Evolutionary conservation across 2,329 filamentous ascomycete species (phyloP).

Genomic region (Leptographium galeiforme): DNA sequence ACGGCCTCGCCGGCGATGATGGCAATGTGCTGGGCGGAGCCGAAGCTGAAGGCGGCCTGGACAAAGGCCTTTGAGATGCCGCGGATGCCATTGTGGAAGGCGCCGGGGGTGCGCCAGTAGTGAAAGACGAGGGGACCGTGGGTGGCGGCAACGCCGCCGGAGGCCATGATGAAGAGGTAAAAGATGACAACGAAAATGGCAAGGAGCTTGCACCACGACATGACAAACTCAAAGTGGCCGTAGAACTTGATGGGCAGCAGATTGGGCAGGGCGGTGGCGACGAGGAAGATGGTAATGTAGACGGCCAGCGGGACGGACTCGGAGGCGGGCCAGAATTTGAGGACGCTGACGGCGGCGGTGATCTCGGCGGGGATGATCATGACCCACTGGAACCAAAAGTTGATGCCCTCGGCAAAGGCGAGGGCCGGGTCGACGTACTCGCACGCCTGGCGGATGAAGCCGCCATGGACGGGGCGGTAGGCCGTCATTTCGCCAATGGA

Average conservation of each 20-base stretch:
- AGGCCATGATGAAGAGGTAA: constrained; percentile 33
- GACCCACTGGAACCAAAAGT: constrained; percentile 34
- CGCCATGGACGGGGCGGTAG: constrained; percentile 42
- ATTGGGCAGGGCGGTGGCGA: not conserved
- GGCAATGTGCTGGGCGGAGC: constrained; percentile 44
- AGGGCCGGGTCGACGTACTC: constrained; percentile 30
- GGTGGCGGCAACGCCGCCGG: constrained; percentile 20
- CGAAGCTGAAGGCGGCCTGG: constrained; percentile 8
- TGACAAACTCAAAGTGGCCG: constrained; percentile 8
- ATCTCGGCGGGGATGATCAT: constrained; percentile 18
- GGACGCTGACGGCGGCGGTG: constrained; percentile 3
- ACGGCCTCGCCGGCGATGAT: constrained; percentile 66
- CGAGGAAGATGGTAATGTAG: constrained; percentile 3
- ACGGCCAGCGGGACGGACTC: not conserved
- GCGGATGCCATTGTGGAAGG: constrained; percentile 26
- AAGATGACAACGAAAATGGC: constrained; percentile 36
- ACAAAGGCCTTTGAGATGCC: constrained; percentile 26
- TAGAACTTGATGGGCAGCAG: constrained; percentile 5
- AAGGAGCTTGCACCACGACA: constrained; percentile 26
- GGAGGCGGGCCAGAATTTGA: constrained; percentile 1
- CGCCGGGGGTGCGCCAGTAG: constrained; percentile 21
- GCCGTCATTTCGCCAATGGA: constrained; percentile 39
- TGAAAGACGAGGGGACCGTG: constrained; percentile 6
- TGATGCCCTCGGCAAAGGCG: constrained; percentile 34
- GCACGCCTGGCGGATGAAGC: constrained; percentile 31